Conservation (phyloP, 2,329 filamentous ascomycete species). For the Cladobotryum mycophilum region DNA sequence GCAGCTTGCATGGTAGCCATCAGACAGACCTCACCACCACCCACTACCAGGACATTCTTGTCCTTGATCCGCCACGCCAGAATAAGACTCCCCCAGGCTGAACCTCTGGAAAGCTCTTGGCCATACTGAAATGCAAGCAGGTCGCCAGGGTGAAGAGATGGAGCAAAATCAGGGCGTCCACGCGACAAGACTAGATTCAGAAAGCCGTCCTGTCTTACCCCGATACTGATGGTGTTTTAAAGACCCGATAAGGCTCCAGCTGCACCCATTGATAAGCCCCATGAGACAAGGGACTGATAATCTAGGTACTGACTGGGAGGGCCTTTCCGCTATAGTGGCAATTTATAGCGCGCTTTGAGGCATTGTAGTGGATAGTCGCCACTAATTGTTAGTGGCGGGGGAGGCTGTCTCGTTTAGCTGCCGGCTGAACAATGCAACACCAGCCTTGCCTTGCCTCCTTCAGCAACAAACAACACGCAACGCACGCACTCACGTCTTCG, state of each 20-base stretch:
- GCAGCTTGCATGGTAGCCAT: constrained; percentile 11
- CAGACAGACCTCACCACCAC: constrained; percentile 85
- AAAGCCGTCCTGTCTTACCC: neutral
- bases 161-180: neutral
- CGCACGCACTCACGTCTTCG: neutral
- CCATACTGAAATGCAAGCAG: constrained; percentile 17
- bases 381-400: constrained; percentile 1
- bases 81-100: constrained; percentile 86
- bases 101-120: constrained; percentile 63
- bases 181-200: constrained; percentile 3
- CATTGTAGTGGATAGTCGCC: constrained; percentile 1
- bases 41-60: constrained; percentile 86
- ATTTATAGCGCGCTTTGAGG: neutral
- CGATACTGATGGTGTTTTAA: neutral
- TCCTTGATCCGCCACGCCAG: constrained; percentile 91
- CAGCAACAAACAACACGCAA: neutral
- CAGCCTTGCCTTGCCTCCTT: constrained; percentile 4
- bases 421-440: constrained; percentile 5
- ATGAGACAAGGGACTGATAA: neutral
- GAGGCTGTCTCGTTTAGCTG: neutral
- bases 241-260: constrained; percentile 3
- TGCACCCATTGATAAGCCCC: too few relatives aligned
- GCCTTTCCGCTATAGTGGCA: neutral
- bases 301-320: too few relatives aligned
- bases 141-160: constrained; percentile 11